These are phyloP conservation scores for Botrytis squamosa DNA, from an alignment of 2,329 filamentous ascomycete species.

Conservation along the genomic window DNA sequence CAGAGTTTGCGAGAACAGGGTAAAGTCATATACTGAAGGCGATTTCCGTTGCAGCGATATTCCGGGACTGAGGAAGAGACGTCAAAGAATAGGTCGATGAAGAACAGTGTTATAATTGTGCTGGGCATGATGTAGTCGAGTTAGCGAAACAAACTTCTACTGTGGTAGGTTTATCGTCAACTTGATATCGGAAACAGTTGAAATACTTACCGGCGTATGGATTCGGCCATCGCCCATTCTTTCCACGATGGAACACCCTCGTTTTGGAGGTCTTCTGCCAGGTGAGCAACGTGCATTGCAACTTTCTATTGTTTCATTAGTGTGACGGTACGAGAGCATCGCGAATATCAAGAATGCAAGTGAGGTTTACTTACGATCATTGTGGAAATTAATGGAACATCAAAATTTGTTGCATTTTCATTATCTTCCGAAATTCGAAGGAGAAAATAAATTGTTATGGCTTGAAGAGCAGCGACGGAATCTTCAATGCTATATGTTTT, in stretches of 20 bases:
- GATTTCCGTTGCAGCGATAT: conserved; percentile 20
- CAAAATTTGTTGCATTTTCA: conserved; percentile 25
- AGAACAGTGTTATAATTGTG: conserved; percentile 25
- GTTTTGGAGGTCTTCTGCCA: neutral
- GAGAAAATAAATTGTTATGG: conserved; percentile 27
- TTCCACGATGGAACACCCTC: conserved; percentile 19
- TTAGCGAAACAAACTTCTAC: neutral
- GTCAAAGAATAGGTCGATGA: conserved; percentile 26
- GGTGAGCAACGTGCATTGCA: neutral
- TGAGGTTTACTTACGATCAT: conserved; percentile 24
- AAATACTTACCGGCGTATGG: conserved; percentile 24
- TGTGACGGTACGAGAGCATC: neutral
- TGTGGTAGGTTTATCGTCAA: no score
- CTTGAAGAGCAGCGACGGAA: conserved; percentile 28
- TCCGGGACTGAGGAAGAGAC: neutral
- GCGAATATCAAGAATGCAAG: neutral
- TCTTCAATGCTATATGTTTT: conserved; percentile 16
- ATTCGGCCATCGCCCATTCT: conserved; percentile 26
- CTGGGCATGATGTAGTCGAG: neutral
- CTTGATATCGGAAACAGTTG: no score
- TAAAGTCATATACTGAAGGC: conserved; percentile 17
- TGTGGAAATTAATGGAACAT: conserved; percentile 25
- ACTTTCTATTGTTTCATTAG: conserved; percentile 10
- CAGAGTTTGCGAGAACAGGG: conserved; percentile 26
- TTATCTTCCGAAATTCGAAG: conserved; percentile 26